Percentiles rank a stretch among this genome's conserved stretches.
phyloP scores from a whole-genome alignment of 2,329 filamentous ascomycete species.

The Talaromyces sp. region DNA sequence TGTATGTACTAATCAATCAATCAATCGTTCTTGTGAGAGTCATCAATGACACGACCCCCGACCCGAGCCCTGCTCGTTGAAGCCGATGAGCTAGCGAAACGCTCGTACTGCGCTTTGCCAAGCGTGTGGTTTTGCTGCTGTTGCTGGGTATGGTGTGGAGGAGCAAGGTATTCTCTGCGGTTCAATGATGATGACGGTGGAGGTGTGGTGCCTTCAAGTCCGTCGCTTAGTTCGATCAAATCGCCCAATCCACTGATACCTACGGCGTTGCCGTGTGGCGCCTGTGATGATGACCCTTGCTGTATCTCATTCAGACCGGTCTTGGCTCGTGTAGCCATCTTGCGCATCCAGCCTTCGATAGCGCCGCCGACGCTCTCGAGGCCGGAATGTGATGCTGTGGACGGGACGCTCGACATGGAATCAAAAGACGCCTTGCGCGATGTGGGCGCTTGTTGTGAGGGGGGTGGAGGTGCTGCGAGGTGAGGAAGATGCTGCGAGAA shows the following conservation, averaged over 20 bases:
- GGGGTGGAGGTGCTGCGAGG: conserved; percentile 65
- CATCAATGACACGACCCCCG: conserved; percentile 1
- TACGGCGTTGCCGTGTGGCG: conserved; percentile 20
- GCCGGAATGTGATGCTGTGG: conserved; percentile 35
- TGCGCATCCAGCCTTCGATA: conserved; percentile 85
- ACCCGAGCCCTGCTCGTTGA: conserved; percentile 10
- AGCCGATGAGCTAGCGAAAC: conserved; percentile 9
- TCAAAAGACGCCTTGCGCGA: conserved; percentile 44
- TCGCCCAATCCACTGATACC: conserved; percentile 33
- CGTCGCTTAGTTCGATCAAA: conserved; percentile 41
- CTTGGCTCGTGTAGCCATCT: conserved; percentile 58
- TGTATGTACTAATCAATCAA: not conserved
- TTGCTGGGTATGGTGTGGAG: not conserved
- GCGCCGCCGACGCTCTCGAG: conserved; percentile 82
- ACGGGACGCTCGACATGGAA: conserved; percentile 26
- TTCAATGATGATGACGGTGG: not conserved
- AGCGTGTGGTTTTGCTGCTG: not conserved
- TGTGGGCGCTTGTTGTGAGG: conserved; percentile 45
- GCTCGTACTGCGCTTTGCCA: conserved; percentile 10
- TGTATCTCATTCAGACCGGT: conserved; percentile 36
- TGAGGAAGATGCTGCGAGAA: conserved; percentile 78
- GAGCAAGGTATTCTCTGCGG: conserved; percentile 1
- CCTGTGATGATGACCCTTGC: conserved; percentile 22
- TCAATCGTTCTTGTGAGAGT: conserved; percentile 11
- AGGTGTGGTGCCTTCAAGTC: conserved; percentile 17